These are phyloP conservation scores for Teratosphaeria destructans DNA, from an alignment of 2,329 filamentous ascomycete species.

Conservation along the genomic window DNA sequence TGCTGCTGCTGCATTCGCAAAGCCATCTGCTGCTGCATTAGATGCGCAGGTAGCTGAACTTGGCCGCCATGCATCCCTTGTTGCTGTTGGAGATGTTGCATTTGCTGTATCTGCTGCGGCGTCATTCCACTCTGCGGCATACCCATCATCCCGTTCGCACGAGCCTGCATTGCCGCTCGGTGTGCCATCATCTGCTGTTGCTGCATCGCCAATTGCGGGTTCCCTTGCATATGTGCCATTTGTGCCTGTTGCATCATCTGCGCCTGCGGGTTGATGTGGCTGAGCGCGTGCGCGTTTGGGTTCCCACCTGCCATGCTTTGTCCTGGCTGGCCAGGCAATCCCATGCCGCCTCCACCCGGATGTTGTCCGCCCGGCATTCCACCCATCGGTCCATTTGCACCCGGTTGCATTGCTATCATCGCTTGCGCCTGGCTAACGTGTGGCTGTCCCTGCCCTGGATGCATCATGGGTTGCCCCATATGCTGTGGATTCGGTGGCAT, in stretches of 20 bases:
- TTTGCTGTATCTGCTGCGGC: conserved; percentile 42
- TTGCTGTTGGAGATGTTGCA: conserved; percentile 29
- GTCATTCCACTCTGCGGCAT: conserved; percentile 33
- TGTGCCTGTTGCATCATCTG: conserved; percentile 39
- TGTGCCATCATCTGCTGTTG: conserved; percentile 16
- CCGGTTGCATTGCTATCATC: conserved; percentile 73
- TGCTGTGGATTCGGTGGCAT: conserved; percentile 54
- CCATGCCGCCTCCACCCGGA: conserved; percentile 22
- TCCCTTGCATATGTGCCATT: not conserved
- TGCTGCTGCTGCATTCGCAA: conserved; percentile 24
- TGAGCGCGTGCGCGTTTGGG: conserved; percentile 58
- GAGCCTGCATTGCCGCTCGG: conserved; percentile 32
- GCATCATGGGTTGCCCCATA: conserved; percentile 58
- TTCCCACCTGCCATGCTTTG: conserved; percentile 37
- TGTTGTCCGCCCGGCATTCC: conserved; percentile 21
- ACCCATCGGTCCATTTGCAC: conserved; percentile 43
- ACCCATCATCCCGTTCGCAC: conserved; percentile 22
- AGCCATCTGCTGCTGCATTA: conserved; percentile 13
- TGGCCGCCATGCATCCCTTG: conserved; percentile 12
- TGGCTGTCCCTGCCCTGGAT: conserved; percentile 58
- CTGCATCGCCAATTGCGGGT: conserved; percentile 17
- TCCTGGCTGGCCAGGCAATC: conserved; percentile 16
- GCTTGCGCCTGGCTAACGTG: conserved; percentile 61
- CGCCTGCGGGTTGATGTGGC: conserved; percentile 57
- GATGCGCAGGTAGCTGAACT: conserved; percentile 11